Evolutionary conservation across 768 basidiomycete species (phyloP).

Genomic region (Russula earlei): DNA sequence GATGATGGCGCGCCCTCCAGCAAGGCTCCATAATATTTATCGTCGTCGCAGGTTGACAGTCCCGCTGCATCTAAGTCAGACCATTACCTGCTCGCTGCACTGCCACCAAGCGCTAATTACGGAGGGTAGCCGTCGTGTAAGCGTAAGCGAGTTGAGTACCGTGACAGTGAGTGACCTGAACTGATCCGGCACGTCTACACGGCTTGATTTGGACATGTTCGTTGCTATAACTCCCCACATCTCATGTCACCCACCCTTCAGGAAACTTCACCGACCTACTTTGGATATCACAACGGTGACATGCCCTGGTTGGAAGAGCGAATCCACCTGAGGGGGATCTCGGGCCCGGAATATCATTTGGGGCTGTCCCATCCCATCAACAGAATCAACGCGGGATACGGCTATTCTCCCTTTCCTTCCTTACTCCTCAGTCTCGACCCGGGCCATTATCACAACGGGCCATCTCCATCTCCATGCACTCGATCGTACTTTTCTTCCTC

Average conservation of each 20-base stretch:
- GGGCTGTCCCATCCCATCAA: background rate
- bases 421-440: background rate
- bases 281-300: background rate
- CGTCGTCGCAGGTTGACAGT: background rate
- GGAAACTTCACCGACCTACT: background rate
- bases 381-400: slow-evolving; percentile 1
- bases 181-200: background rate
- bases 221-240: slow-evolving; percentile 16
- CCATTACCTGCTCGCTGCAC: slow-evolving; percentile 1
- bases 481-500: slow-evolving; percentile 11
- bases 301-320: background rate
- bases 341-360: background rate
- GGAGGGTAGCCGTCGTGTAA: background rate
- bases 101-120: slow-evolving; percentile 8
- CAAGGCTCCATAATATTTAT: too few relatives aligned
- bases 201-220: slow-evolving; percentile 4
- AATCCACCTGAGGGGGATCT: slow-evolving; percentile 2
- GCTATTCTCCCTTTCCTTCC: background rate
- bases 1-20: background rate
- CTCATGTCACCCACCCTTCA: background rate
- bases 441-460: background rate
- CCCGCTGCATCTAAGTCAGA: background rate
- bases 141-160: too few relatives aligned
- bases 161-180: background rate
- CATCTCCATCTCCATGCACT: background rate